Evolutionary conservation across 306 rosid species (phyloP), one percentile per base, ranked within the genome.

Genomic region (Ziziphus jujuba): DNA sequence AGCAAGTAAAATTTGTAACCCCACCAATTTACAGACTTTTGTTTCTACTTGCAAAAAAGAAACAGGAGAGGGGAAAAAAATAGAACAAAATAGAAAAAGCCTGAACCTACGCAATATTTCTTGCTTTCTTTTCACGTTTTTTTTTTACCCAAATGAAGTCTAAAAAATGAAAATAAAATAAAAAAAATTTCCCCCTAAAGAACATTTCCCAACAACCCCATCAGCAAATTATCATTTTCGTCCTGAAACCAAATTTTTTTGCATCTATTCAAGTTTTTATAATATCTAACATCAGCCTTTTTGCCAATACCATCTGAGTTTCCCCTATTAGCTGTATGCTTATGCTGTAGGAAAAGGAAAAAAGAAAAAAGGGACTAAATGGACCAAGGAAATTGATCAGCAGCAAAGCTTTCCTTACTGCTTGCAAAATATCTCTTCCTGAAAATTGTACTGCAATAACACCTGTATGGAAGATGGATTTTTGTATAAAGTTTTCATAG

Each of bases 11-110:
- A 75, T 74, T 66, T 83, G 79, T 86, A 83, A 76, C 85, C 90
- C 97, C 84, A 83, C 88, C 87, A 80, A 88, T 88, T 72, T 88
- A 88, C 89, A 88, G 72, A 79, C 76, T 61, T 75, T 75, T 76
- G 51, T 9, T 14, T 15, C 38, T 24, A 34, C 74, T 61, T 55
- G 52, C 50, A 59, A 68, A 74, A 79, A n/a, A n/a, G n/a, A n/a
- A n/a, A n/a, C n/a, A n/a, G n/a, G n/a, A n/a, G 47, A 68, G 68
- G 78, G 75, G 68, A 45, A 47, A 66, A 52, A 59, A 78, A 79
- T 63, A 75, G 59, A 82, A 65, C 55, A 71, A 85, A 61, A 75
- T 69, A 47, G 59, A 75, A 71, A 59, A 68, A 69, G 76, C 84
- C 85, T 82, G 62, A 71, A 57, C 87, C 86, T 75, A 70, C 68